These are phyloP conservation scores for Citrus unshiu DNA, from an alignment of 345 rosid genomes.

Conservation along the genomic window DNA sequence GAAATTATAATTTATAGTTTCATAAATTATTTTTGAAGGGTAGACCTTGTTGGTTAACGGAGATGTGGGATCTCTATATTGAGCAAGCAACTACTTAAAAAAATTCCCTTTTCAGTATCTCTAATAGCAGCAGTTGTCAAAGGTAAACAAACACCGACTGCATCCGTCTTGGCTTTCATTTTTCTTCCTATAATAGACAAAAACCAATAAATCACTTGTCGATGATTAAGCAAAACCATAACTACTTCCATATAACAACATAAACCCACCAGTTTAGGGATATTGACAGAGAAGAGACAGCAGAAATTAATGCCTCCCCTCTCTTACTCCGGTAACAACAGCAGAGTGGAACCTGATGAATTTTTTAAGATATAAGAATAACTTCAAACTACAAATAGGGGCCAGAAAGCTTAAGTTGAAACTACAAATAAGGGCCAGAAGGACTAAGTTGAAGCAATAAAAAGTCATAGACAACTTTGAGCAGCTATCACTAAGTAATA, in stretches of 20 bases:
- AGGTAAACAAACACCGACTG: conserved; percentile 75
- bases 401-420: background rate
- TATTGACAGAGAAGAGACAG: conserved; percentile 84
- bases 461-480: background rate
- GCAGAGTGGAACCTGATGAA: conserved; percentile 18
- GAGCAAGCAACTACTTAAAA: conserved; percentile 65
- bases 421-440: background rate
- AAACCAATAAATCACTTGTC: background rate
- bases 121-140: conserved; percentile 60
- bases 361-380: conserved; percentile 27
- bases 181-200: conserved; percentile 63
- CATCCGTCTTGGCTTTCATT: conserved; percentile 62
- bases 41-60: conserved; percentile 78
- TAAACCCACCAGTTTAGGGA: conserved; percentile 78
- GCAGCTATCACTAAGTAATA: background rate
- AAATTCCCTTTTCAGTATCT: conserved; percentile 66
- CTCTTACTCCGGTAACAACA: conserved; percentile 2
- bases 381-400: conserved; percentile 9
- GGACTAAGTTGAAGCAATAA: background rate
- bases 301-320: conserved; percentile 79
- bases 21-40: background rate
- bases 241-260: background rate
- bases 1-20: background rate
- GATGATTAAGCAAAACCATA: background rate
- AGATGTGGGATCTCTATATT: conserved; percentile 66